A percentile compares a stretch with the other conserved stretches of the same genome.
Conservation (phyloP, 2,329 filamentous ascomycete species). For the Alternaria arbusti region DNA sequence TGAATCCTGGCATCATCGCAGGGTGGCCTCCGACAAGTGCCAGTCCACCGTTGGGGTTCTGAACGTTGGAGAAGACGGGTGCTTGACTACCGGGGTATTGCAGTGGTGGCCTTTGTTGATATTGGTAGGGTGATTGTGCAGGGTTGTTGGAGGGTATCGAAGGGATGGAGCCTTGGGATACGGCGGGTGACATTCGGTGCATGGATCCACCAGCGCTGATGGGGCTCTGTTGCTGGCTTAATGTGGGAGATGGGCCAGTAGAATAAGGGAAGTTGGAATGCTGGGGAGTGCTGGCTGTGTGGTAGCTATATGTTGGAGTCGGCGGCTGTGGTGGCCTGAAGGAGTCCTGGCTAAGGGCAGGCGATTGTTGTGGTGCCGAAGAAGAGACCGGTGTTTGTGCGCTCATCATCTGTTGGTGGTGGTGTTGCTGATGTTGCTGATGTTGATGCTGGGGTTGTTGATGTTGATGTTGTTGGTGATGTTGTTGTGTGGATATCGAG, state of each 20-base stretch:
- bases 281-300: conserved; percentile 60
- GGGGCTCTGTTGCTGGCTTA: conserved; percentile 55
- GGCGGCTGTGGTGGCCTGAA: conserved; percentile 65
- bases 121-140: conserved; percentile 55
- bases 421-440: conserved; percentile 26
- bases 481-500: conserved; percentile 52
- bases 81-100: conserved; percentile 59
- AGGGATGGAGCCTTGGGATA: conserved; percentile 52
- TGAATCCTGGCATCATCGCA: conserved; percentile 64
- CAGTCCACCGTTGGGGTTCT: conserved; percentile 75
- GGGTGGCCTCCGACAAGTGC: conserved; percentile 69
- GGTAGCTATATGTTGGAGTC: conserved; percentile 69
- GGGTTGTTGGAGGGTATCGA: conserved; percentile 56
- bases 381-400: conserved; percentile 49
- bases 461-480: conserved; percentile 16
- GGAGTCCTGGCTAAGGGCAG: conserved; percentile 65
- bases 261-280: conserved; percentile 57
- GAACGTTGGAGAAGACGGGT: conserved; percentile 78
- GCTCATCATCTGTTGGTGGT: conserved; percentile 56
- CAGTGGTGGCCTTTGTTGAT: conserved; percentile 53
- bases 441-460: conserved; percentile 44
- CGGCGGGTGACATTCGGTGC: conserved; percentile 61
- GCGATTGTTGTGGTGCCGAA: conserved; percentile 54
- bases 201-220: conserved; percentile 54
- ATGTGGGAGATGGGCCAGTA: conserved; percentile 55